A percentile compares a stretch with the other conserved stretches of the same genome.
Evolutionary conservation across 2,329 filamentous ascomycete species (phyloP).

Genomic region (Periconia macrospinosa): DNA sequence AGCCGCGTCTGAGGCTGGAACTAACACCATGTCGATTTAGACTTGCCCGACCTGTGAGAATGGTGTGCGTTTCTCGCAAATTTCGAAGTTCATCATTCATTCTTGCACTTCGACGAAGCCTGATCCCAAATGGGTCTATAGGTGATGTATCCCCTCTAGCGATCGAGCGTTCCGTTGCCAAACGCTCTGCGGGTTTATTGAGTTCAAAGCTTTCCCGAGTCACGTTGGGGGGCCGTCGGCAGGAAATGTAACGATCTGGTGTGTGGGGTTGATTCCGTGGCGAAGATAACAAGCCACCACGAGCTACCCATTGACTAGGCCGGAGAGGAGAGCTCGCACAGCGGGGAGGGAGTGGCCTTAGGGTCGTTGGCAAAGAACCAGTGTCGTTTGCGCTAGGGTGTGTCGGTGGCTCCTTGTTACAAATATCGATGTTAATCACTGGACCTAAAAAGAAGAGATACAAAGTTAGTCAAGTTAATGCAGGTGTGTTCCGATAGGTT

Average conservation of each 20-base stretch:
- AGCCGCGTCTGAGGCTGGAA: constrained; percentile 24
- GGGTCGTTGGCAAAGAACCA: constrained; percentile 1
- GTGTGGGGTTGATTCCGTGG: constrained; percentile 31
- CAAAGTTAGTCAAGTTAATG: background rate
- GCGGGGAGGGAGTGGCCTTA: constrained; percentile 22
- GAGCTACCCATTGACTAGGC: constrained; percentile 32
- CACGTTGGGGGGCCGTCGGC: constrained; percentile 45
- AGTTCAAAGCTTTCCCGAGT: constrained; percentile 55
- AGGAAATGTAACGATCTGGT: constrained; percentile 63
- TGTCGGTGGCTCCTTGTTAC: background rate
- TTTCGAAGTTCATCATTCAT: constrained; percentile 36
- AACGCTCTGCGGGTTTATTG: constrained; percentile 50
- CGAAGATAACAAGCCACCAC: constrained; percentile 24
- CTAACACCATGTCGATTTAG: constrained; percentile 19
- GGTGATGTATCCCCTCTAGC: constrained; percentile 47
- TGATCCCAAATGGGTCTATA: constrained; percentile 58
- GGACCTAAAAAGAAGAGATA: background rate
- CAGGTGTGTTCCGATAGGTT: no score
- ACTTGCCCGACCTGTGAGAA: constrained; percentile 22
- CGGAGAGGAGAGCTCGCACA: constrained; percentile 34
- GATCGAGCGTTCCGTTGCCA: constrained; percentile 52
- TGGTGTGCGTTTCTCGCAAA: constrained; percentile 35
- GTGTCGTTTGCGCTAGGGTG: background rate
- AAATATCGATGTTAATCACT: background rate
- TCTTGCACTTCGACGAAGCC: constrained; percentile 34